Base-by-base conservation (phyloP, 805 yeast species). In the Candida adriatica region DNA sequence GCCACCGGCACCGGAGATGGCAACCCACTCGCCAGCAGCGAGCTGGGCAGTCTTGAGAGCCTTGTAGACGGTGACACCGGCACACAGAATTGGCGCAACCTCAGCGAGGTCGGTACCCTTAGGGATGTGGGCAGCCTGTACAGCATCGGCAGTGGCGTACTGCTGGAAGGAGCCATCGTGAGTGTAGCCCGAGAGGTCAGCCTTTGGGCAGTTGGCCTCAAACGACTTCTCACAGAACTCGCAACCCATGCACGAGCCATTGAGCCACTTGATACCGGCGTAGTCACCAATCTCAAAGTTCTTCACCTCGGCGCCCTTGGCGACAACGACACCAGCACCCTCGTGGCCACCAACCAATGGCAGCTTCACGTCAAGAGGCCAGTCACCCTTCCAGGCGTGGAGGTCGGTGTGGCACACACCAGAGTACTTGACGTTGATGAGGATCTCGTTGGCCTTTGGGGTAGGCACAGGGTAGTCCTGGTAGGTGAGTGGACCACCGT, bases 1-100 rank as follows among this genome's bases (percentile, higher is more conserved):
- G 58, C 88, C 88, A 56, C 76, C 84, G 42, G 86, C 87, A 65
- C 90, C 88, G 33, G 85, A 74, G 41, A 80, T 65, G 42, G 75
- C 74, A 43, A 79, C 82, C 79, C 81, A 80, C 56, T 80, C 75
- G 52, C 90, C 88, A 24, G 87, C 68, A 37, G 47, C 45, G 42
- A 71, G 56, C 43, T 64, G 54, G 32, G 82, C 79, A 32, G 75
- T 66, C 62, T 75, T 75, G 51, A 76, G 63, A 15, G 80, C 81
- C 62, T 75, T 75, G 73, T 74, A 75, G 32, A 73, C 82, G 33
- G 83, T 75, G 49, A 76, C 67, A 48, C 53, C 53, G 26, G 53
- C 53, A 48, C 53, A 48, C 41, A 48, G 34, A 37, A 48, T 68
- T 44, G 82, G 83, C 28, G 79, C 73, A 38, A 71, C 67, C 42